A percentile compares a stretch with the other conserved stretches of the same genome.
Evolutionary conservation across 164 flowering plant genomes (phyloP).

Genomic region (Vitis vinifera): DNA sequence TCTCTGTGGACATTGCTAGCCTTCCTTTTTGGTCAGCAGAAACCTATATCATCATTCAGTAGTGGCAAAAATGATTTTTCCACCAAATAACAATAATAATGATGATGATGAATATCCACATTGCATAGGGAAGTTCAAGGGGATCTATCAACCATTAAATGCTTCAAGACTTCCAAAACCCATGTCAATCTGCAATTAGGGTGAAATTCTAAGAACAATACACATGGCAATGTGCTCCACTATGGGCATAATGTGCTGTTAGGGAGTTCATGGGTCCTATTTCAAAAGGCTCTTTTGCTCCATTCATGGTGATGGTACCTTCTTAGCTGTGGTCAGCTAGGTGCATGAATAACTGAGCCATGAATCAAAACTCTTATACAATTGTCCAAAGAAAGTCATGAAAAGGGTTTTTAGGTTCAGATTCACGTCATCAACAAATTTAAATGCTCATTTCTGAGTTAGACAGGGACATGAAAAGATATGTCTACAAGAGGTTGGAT

Average conservation of each 20-base stretch:
- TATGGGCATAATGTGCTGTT: too few species aligned
- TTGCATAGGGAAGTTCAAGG: background rate
- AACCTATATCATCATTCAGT: constrained; percentile 31
- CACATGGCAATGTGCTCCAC: background rate
- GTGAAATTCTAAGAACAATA: too few species aligned
- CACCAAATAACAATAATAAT: background rate
- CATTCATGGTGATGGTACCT: background rate
- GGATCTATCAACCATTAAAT: too few species aligned
- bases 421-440: background rate
- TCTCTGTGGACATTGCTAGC: constrained; percentile 63
- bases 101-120: too few species aligned
- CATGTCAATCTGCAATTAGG: too few species aligned
- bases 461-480: background rate
- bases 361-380: background rate
- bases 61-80: background rate
- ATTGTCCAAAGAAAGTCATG: background rate
- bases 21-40: constrained; percentile 62
- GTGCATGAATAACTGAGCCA: background rate
- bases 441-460: background rate
- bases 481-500: background rate
- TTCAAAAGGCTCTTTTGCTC: background rate
- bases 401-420: background rate
- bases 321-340: too few species aligned
- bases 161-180: too few species aligned
- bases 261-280: background rate